phyloP scores from a whole-genome alignment of 2,329 filamentous ascomycete species.

The Colletotrichum liaoningense region DNA sequence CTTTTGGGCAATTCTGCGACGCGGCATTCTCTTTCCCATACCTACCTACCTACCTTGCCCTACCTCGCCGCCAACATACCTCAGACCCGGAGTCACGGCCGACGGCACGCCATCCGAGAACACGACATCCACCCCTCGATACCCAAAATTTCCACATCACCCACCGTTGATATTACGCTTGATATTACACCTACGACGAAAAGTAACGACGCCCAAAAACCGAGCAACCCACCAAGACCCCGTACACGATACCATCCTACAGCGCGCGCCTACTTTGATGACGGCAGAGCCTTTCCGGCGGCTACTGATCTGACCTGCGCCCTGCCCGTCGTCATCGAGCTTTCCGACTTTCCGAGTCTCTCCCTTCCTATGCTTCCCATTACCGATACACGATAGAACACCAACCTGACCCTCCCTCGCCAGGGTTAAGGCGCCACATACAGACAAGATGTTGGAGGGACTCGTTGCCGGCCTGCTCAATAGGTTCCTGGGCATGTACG shows the following conservation, averaged over 20 bases:
- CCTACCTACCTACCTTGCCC: no score
- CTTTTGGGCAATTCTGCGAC: neutral
- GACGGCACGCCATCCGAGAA: constrained; percentile 1
- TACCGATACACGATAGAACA: constrained; percentile 12
- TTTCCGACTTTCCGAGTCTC: constrained; percentile 9
- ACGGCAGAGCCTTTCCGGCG: neutral
- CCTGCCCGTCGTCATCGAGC: neutral
- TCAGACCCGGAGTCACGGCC: neutral
- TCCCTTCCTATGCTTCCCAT: constrained; percentile 21
- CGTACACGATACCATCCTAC: neutral
- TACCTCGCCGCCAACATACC: neutral
- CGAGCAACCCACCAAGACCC: neutral
- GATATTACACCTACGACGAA: neutral
- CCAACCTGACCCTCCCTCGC: constrained; percentile 48
- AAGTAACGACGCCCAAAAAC: neutral
- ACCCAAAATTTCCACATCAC: constrained; percentile 14
- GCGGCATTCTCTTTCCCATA: constrained; percentile 3
- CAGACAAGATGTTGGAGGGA: constrained; percentile 89
- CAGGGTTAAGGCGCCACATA: constrained; percentile 75
- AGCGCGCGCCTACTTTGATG: constrained; percentile 10
- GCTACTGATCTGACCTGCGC: neutral
- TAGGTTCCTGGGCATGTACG: constrained; percentile 99
- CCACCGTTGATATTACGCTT: neutral
- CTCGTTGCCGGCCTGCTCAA: constrained; percentile 97
- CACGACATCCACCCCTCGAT: neutral